Percentiles rank a stretch among this genome's conserved stretches.
Conservation (phyloP, 768 basidiomycete species). For the Xerocomellus intermedius region DNA sequence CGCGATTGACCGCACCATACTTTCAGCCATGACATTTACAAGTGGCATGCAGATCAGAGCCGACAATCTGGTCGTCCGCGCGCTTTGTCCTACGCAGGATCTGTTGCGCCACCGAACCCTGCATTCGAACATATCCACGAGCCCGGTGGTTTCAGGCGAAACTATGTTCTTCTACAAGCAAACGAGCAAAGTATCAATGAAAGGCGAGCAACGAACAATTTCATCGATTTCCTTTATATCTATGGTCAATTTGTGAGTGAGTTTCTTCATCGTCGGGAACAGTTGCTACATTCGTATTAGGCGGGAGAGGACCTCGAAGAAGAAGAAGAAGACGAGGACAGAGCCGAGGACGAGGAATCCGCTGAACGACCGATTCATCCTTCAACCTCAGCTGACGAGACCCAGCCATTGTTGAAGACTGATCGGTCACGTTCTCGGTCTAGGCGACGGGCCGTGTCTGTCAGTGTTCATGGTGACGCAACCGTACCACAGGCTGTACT, state of each 20-base stretch:
- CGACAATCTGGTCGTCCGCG: constrained; percentile 61
- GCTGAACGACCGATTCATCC: constrained; percentile 25
- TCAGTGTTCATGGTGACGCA: constrained; percentile 77
- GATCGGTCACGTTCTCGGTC: constrained; percentile 49
- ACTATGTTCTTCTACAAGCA: constrained; percentile 76
- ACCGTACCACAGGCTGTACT: constrained; percentile 88
- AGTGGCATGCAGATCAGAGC: constrained; percentile 82
- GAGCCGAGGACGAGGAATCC: constrained; percentile 55
- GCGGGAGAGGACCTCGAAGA: constrained; percentile 92
- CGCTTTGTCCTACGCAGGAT: constrained; percentile 67
- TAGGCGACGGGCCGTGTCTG: constrained; percentile 52
- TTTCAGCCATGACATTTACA: constrained; percentile 87
- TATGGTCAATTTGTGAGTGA: constrained; percentile 93
- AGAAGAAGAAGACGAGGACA: constrained; percentile 84
- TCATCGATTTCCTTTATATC: constrained; percentile 91
- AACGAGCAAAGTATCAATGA: constrained; percentile 64
- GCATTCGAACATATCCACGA: constrained; percentile 92
- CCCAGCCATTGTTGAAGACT: constrained; percentile 53
- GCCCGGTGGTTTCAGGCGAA: constrained; percentile 91
- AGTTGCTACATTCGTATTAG: constrained; percentile 37
- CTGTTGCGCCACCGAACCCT: constrained; percentile 56
- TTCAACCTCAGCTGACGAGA: constrained; percentile 38
- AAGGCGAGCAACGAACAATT: constrained; percentile 69
- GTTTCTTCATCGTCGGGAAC: background rate
- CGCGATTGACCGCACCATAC: constrained; percentile 8